Conservation (phyloP, 2,329 filamentous ascomycete genomes). For the Pseudocercospora pini-densiflorae region DNA sequence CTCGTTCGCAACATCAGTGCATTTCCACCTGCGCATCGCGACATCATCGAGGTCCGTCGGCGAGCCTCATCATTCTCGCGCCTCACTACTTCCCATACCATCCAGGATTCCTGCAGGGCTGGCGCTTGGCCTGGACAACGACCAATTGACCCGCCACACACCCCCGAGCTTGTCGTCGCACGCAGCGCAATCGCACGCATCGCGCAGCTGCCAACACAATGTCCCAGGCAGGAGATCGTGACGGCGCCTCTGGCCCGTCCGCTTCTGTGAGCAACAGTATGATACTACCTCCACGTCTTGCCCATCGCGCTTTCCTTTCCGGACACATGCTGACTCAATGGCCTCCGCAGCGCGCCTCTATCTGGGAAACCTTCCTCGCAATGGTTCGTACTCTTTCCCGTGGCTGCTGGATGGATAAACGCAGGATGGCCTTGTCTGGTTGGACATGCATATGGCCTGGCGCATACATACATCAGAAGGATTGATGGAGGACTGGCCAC, state of each 20-base stretch:
- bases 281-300: not conserved
- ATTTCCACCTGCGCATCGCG: not conserved
- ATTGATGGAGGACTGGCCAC: slow-evolving; percentile 28
- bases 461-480: slow-evolving; percentile 23
- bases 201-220: not conserved
- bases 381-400: slow-evolving; percentile 67
- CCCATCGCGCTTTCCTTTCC: not conserved
- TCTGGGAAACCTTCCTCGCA: slow-evolving; percentile 92
- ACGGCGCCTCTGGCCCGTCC: slow-evolving; percentile 8
- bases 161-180: slow-evolving; percentile 1
- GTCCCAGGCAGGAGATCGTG: slow-evolving; percentile 6
- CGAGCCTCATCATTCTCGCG: slow-evolving; percentile 3
- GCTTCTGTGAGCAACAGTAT: slow-evolving; percentile 7
- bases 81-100: not conserved
- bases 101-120: slow-evolving; percentile 1
- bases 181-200: not conserved
- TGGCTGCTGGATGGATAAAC: slow-evolving; percentile 33
- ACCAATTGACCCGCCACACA: not conserved
- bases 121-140: not conserved
- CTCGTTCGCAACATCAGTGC: not conserved
- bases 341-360: slow-evolving; percentile 11
- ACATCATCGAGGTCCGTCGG: slow-evolving; percentile 1
- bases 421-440: slow-evolving; percentile 29
- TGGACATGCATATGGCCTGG: slow-evolving; percentile 25
- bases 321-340: slow-evolving; percentile 3